Evolutionary conservation across 2,329 filamentous ascomycete genomes (phyloP).

Genomic region (Neofusicoccum cordaticola): DNA sequence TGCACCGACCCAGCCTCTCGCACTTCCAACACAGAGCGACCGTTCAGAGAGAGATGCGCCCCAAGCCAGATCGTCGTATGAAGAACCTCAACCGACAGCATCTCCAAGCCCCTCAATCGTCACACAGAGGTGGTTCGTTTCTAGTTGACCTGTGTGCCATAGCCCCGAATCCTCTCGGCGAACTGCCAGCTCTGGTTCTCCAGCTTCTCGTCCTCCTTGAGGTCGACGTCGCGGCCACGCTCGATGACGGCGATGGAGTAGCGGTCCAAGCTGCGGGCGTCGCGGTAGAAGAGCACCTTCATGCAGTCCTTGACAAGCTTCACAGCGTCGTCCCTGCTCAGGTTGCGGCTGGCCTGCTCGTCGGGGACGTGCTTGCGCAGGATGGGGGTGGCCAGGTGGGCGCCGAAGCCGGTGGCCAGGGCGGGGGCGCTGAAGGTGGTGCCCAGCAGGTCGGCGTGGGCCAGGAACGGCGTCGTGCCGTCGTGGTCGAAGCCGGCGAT

Average conservation of each 20-base stretch:
- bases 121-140: too few species aligned
- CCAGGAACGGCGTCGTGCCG: constrained; percentile 79
- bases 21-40: neutral
- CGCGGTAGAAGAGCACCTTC: constrained; percentile 97
- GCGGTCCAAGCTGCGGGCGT: constrained; percentile 85
- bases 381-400: constrained; percentile 88
- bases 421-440: constrained; percentile 87
- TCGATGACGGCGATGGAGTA: constrained; percentile 92
- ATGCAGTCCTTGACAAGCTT: constrained; percentile 85
- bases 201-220: constrained; percentile 81
- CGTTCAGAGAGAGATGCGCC: neutral
- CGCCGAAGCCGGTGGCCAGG: constrained; percentile 89
- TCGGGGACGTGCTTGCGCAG: constrained; percentile 81
- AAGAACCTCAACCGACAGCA: too few species aligned
- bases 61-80: too few species aligned
- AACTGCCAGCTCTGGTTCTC: constrained; percentile 98
- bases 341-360: constrained; percentile 69
- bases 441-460: constrained; percentile 85
- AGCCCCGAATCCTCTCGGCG: constrained; percentile 89
- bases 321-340: constrained; percentile 76
- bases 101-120: too few species aligned
- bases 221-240: constrained; percentile 73
- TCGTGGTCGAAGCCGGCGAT: constrained; percentile 80
- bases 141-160: constrained; percentile 69
- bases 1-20: neutral